Conservation (phyloP, 2,329 filamentous ascomycete genomes). For the Colletotrichum falcatum region DNA sequence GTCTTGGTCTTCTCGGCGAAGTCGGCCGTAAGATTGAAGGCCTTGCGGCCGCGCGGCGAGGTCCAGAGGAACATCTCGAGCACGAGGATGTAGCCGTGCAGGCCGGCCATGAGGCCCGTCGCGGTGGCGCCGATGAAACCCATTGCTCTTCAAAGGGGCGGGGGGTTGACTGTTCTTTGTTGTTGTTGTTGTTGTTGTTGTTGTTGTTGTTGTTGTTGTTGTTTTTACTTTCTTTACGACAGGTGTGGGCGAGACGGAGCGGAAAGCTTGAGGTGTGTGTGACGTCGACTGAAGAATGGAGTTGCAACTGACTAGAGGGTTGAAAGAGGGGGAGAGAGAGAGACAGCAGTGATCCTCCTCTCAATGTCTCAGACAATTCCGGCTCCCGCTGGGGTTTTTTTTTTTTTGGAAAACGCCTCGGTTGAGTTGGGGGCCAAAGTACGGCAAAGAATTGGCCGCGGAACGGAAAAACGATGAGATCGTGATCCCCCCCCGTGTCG, state of each 20-base stretch:
- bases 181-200: too few species aligned
- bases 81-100: conserved; percentile 62
- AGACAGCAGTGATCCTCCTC: neutral
- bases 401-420: neutral
- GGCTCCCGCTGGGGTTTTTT: neutral
- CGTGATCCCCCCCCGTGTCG: neutral
- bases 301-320: neutral
- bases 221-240: neutral
- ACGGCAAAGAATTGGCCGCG: conserved; percentile 8
- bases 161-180: too few species aligned
- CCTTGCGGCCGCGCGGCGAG: conserved; percentile 56
- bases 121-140: conserved; percentile 49
- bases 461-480: conserved; percentile 38
- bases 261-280: neutral
- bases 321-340: conserved; percentile 1
- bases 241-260: neutral
- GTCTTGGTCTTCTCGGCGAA: conserved; percentile 59
- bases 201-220: too few species aligned
- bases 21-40: conserved; percentile 58
- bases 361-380: conserved; percentile 7
- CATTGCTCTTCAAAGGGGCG: conserved; percentile 45
- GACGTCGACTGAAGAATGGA: neutral
- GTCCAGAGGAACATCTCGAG: conserved; percentile 66
- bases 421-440: neutral
- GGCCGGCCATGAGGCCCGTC: conserved; percentile 53